phyloP scores from a whole-genome alignment of 1,284 basidiomycete species.

The Leucoagaricus sp. region DNA sequence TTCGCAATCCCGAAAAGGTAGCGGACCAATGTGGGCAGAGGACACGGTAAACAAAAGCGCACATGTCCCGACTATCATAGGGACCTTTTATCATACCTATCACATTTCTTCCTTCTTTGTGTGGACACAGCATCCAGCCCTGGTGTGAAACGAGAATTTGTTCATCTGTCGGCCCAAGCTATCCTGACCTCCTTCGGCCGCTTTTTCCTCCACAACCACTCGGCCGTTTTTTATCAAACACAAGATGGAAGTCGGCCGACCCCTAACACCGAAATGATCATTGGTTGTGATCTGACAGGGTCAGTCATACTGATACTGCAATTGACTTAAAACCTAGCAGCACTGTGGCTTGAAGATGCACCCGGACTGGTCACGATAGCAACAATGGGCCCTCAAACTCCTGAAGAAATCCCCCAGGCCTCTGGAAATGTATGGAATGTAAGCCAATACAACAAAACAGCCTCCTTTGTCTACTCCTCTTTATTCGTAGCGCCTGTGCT shows the following conservation, averaged over 20 bases:
- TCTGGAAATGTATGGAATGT: slow-evolving; percentile 47
- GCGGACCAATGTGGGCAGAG: too few species aligned
- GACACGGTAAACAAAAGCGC: too few species aligned
- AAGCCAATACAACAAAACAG: slow-evolving; percentile 55
- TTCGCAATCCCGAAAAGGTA: too few species aligned
- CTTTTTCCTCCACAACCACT: not conserved
- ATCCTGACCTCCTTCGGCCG: not conserved
- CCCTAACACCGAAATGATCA: not conserved
- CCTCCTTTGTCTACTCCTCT: slow-evolving; percentile 76
- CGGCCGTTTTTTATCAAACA: slow-evolving; percentile 5
- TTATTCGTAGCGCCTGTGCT: slow-evolving; percentile 63
- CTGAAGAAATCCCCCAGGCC: not conserved
- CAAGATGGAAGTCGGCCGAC: slow-evolving; percentile 1
- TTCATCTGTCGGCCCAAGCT: not conserved
- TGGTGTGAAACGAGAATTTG: not conserved
- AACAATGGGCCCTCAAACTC: not conserved
- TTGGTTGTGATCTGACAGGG: not conserved
- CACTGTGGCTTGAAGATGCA: too few species aligned
- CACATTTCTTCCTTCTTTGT: not conserved
- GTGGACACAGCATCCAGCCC: not conserved
- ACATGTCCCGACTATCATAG: too few species aligned
- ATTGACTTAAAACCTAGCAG: too few species aligned
- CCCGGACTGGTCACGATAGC: too few species aligned
- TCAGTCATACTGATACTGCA: not conserved
- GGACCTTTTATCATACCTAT: not conserved